A percentile compares a stretch with the other conserved stretches of the same genome.
Evolutionary conservation across 2,329 filamentous ascomycete genomes (phyloP).

Genomic region (Aspergillus hiratsukae): DNA sequence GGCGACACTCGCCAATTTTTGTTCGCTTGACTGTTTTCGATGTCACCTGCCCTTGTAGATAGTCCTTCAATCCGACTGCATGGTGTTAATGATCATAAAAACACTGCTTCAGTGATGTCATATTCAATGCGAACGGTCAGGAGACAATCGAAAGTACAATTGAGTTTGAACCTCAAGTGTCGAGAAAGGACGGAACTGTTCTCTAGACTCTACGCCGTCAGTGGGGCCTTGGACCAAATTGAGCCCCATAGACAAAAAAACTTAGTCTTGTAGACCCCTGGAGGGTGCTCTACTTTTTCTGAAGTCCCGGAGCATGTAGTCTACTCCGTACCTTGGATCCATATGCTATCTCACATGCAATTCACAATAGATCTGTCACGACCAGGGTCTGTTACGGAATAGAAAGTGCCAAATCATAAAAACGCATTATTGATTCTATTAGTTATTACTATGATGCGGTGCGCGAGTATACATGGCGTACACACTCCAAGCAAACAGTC

Average conservation of each 20-base stretch:
- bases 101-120: neutral
- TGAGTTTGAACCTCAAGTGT: neutral
- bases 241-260: neutral
- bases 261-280: neutral
- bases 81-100: no score
- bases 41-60: neutral
- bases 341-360: neutral
- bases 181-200: neutral
- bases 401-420: constrained; percentile 5
- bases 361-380: neutral
- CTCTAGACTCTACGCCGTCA: neutral
- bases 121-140: neutral
- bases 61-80: no score
- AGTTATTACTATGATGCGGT: constrained; percentile 34
- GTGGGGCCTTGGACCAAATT: neutral
- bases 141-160: neutral
- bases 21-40: neutral
- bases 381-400: neutral
- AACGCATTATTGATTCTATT: constrained; percentile 32
- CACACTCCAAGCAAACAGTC: constrained; percentile 17
- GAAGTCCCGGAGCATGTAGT: no score
- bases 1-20: neutral
- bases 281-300: no score
- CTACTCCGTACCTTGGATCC: no score
- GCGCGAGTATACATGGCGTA: constrained; percentile 19